phyloP scores from a whole-genome alignment of 495 filamentous ascomycete genomes.

The Hypoxylon subgilvum region DNA sequence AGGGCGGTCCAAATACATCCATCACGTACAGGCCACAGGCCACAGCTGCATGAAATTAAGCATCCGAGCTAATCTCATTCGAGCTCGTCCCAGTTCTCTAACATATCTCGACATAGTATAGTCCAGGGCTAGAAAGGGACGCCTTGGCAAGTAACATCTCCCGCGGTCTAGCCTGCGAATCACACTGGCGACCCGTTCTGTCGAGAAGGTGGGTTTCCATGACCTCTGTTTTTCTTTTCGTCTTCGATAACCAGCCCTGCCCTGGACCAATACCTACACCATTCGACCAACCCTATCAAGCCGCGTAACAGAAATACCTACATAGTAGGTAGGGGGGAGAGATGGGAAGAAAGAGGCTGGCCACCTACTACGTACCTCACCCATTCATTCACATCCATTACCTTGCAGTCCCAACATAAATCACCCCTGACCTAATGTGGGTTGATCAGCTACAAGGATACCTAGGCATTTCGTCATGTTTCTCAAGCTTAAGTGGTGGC shows the following conservation, averaged over 20 bases:
- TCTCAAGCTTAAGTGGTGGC: slow-evolving; percentile 22
- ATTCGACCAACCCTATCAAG: slow-evolving; percentile 37
- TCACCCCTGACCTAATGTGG: slow-evolving; percentile 31
- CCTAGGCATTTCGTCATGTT: slow-evolving; percentile 38
- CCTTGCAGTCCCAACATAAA: slow-evolving; percentile 38
- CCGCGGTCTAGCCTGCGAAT: slow-evolving; percentile 36
- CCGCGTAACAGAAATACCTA: slow-evolving; percentile 40
- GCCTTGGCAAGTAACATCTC: slow-evolving; percentile 37
- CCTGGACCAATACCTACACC: slow-evolving; percentile 5
- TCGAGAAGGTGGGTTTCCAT: slow-evolving; percentile 22
- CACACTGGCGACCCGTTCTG: slow-evolving; percentile 23
- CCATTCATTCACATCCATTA: slow-evolving; percentile 25
- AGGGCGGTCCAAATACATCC: slow-evolving; percentile 33
- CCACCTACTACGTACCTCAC: slow-evolving; percentile 36
- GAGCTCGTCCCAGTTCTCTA: slow-evolving; percentile 7
- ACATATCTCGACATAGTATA: too few species aligned
- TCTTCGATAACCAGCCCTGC: slow-evolving; percentile 30
- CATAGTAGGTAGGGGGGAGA: too few species aligned
- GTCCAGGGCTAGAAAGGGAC: slow-evolving; percentile 20
- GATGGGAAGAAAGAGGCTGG: slow-evolving; percentile 12
- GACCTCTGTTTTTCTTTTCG: too few species aligned
- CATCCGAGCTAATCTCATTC: slow-evolving; percentile 27
- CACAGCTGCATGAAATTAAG: slow-evolving; percentile 30
- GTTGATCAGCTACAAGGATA: slow-evolving; percentile 39
- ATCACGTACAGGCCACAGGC: too few species aligned